A percentile compares a stretch with the other conserved stretches of the same genome.
Conservation (phyloP, 805 yeast genomes). For the Saitoella complicata region DNA sequence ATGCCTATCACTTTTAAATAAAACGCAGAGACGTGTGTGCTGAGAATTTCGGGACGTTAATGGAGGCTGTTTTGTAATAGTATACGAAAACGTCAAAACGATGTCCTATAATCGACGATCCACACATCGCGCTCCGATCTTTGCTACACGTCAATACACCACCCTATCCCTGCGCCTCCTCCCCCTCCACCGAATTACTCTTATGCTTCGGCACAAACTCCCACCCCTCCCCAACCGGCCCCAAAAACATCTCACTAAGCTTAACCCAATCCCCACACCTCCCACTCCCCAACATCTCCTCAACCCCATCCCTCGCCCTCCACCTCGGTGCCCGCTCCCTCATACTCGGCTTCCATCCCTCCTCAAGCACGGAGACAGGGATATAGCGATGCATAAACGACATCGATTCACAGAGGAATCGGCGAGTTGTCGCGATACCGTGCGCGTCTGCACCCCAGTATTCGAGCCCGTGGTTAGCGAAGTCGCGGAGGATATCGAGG, state of each 20-base stretch:
- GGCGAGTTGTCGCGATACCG: slow-evolving; percentile 74
- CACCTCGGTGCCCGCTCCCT: slow-evolving; percentile 91
- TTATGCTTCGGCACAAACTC: slow-evolving; percentile 86
- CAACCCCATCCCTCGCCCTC: slow-evolving; percentile 85
- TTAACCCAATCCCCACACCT: slow-evolving; percentile 93
- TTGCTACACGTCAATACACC: too few relatives aligned
- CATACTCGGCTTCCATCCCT: slow-evolving; percentile 62
- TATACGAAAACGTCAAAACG: too few relatives aligned
- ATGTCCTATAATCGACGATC: too few relatives aligned
- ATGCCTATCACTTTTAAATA: too few relatives aligned
- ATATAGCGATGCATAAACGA: slow-evolving; percentile 88
- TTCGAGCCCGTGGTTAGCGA: slow-evolving; percentile 66
- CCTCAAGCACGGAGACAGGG: slow-evolving; percentile 84
- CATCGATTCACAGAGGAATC: slow-evolving; percentile 85
- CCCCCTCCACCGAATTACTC: slow-evolving; percentile 54
- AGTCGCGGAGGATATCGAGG: slow-evolving; percentile 52
- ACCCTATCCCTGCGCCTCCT: slow-evolving; percentile 4
- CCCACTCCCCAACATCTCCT: slow-evolving; percentile 68
- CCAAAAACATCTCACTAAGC: slow-evolving; percentile 85
- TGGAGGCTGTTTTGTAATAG: too few relatives aligned
- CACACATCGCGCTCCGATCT: too few relatives aligned
- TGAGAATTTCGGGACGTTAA: too few relatives aligned
- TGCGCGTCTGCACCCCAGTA: slow-evolving; percentile 98
- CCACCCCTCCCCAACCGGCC: slow-evolving; percentile 62
- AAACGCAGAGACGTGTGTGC: too few relatives aligned